A percentile compares a stretch with the other conserved stretches of the same genome.
Conservation (phyloP, 108 stramenopile species). For the Licmophora abbreviata region DNA sequence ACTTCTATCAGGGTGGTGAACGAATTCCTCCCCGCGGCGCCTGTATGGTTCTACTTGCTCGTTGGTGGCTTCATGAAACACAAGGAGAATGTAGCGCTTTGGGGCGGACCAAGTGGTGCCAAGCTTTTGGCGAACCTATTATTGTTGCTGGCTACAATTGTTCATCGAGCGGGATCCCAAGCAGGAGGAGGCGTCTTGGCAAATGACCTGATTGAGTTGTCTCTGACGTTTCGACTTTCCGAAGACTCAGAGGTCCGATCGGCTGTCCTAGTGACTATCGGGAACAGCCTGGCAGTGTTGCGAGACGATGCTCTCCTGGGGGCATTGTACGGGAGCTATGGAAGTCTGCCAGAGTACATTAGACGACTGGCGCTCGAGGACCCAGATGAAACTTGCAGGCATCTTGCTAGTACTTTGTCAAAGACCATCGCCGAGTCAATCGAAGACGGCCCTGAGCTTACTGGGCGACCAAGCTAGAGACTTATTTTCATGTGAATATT, state of each 20-base stretch:
- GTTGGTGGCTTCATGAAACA: background rate
- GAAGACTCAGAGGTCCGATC: background rate
- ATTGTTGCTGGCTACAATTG: background rate
- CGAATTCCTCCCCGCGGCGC: background rate
- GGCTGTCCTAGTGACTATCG: background rate
- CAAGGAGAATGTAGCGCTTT: background rate
- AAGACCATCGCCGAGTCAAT: background rate
- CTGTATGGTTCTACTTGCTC: background rate
- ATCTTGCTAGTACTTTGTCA: background rate
- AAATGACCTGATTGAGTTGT: background rate
- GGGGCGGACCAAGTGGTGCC: background rate
- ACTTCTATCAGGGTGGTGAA: too few relatives aligned
- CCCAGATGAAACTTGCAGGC: background rate
- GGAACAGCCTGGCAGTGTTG: background rate
- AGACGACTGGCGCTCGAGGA: background rate
- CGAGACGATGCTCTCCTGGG: background rate
- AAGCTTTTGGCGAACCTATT: background rate
- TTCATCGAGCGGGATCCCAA: background rate
- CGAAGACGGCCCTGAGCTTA: background rate
- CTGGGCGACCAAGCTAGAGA: background rate
- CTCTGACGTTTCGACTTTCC: background rate
- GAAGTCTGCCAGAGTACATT: background rate
- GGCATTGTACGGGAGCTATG: background rate
- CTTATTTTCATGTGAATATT: background rate
- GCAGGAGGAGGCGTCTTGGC: background rate